Evolutionary conservation across 768 basidiomycete genomes (phyloP), one percentile per base, ranked within the genome.

Genomic region (Tricholoma saponaceum): DNA sequence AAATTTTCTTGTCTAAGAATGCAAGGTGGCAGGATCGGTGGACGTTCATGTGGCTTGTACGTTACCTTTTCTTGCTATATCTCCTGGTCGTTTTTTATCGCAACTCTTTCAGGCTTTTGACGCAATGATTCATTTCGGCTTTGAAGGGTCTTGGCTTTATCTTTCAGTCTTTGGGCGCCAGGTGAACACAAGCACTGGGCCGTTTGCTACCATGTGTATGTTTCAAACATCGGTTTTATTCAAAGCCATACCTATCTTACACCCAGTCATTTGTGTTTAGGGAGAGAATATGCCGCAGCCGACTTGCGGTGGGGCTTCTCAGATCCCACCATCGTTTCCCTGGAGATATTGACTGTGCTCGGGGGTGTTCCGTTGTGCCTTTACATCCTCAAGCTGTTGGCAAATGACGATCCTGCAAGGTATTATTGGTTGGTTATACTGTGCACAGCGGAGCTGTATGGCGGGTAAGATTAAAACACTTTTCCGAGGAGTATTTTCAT

Each of bases 331-430:
- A 79, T 93, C 52, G 89, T 95, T 46, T 86, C 90, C 5, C 83
- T 95, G 32, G 92, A 95, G 69, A 69, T 93, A 55, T 76, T 95
- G 60, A 95, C 92, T 5, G 92, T 94, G 10, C 77, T 93, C 32
- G 85, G 85, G 14, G 88, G 82, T 16, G 92, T 85, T 0, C 87
- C 90, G 0, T 66, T 94, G 55, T 88, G 87, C 67, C 85, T 80
- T 69, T 89, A 85, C 59, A 83, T 91, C 62, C 74, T 89, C 39
- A 80, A 81, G 59, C 84, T 86, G 66, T 77, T 93, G 22, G 71
- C 83, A 22, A 79, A 76, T 47, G 71, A 82, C 23, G 87, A 92
- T 62, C 85, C 85, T 2, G 81, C 85, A 16, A 73, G 85, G 28
- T 83, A 87, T 67, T 89, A 87, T 67, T 95, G 92, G 92, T 83